A percentile compares a stretch with the other conserved stretches of the same genome.
Evolutionary conservation across 768 basidiomycete genomes (phyloP).

Genomic region (Trametes elegans): DNA sequence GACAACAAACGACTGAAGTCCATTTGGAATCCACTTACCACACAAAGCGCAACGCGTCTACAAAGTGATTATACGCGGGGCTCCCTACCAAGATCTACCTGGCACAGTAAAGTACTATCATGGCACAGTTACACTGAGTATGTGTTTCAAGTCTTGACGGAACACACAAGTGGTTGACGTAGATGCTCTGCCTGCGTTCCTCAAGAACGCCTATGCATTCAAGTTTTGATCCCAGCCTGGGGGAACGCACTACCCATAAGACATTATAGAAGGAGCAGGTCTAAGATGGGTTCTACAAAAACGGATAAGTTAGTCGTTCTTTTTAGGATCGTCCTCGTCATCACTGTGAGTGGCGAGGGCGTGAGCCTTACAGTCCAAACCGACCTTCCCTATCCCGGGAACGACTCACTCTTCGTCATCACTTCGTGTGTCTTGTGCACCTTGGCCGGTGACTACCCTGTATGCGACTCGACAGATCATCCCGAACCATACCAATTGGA

Average conservation of each 20-base stretch:
- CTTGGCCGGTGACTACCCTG: conserved; percentile 69
- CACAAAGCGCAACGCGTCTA: too few relatives aligned
- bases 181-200: too few relatives aligned
- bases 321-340: conserved; percentile 33
- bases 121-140: too few relatives aligned
- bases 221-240: neutral
- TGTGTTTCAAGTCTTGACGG: too few relatives aligned
- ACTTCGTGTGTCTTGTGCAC: conserved; percentile 82
- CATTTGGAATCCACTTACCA: too few relatives aligned
- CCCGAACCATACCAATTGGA: conserved; percentile 82
- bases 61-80: too few relatives aligned
- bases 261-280: conserved; percentile 16
- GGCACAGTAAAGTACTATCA: too few relatives aligned
- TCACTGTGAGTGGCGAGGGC: conserved; percentile 13
- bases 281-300: conserved; percentile 14
- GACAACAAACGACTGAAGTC: too few relatives aligned
- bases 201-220: conserved; percentile 9
- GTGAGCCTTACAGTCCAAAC: neutral
- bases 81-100: too few relatives aligned
- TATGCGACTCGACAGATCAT: conserved; percentile 86
- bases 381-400: too few relatives aligned
- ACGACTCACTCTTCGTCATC: conserved; percentile 70
- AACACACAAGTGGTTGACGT: too few relatives aligned
- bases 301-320: conserved; percentile 23
- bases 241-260: neutral